Base-by-base conservation (phyloP, 192 early-diverging fungal genomes). In the Coemansia sp. region DNA sequence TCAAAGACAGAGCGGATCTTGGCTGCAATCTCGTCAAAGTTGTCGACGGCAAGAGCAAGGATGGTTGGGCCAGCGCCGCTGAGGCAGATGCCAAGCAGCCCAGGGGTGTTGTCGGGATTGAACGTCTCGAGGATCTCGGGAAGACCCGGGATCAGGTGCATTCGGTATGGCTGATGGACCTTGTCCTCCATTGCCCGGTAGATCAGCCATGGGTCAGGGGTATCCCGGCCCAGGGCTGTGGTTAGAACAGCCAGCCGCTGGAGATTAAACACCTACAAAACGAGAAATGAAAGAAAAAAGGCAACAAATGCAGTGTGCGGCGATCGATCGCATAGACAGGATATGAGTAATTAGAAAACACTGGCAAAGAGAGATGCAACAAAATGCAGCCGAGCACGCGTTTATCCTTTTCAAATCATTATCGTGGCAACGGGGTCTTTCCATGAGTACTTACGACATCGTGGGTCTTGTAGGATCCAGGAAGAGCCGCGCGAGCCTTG, bases 41-140 rank as follows among this genome's bases (percentile, higher is more conserved):
- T 87, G 54, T 83, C 77, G 3, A 83, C 85, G 0, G 94, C 95
- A 54, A 99, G 78, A 16, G 90, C 92, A 35, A 99, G 81, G 42
- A 99, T 92, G 30, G 95, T 98, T 20, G 97, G 97, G 1, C 97
- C 97, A 4, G 97, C 97, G 49, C 97, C 97, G 62, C 89, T 92
- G 49, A 98, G 78, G 62, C 95, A 97, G 29, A 93, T 87, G 9
- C 97, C 97, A 4, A 97, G 83, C 18, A 99, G 74, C 6, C 95
- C 95, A 0, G 90, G 90, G 25, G 86, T 73, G 25, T 84, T 86
- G 59, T 85, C 84, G 16, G 90, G 91, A 25, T 85, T 88, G 28
- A 90, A 86, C 18, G 87, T 79, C 13, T 82, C 61, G 24, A 99
- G 77, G 73, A 98, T 91, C 66, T 95, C 85, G 25, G 92, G 80